A percentile compares a stretch with the other conserved stretches of the same genome.
phyloP scores from a whole-genome alignment of 2,329 filamentous ascomycete species.

The Macrophomina phaseolina region DNA sequence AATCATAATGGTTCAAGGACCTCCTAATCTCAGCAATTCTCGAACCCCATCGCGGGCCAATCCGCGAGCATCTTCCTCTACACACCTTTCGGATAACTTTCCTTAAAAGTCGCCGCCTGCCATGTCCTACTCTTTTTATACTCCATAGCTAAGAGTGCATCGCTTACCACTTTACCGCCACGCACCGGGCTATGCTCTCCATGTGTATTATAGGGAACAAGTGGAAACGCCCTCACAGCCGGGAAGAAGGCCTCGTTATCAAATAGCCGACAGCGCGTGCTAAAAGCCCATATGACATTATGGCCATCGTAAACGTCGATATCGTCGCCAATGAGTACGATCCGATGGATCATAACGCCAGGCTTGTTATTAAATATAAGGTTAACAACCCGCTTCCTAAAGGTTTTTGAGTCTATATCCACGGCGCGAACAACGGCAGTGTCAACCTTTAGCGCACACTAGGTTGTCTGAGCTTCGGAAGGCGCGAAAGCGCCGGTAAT shows the following conservation, averaged over 20 bases:
- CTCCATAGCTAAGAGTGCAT: constrained; percentile 42
- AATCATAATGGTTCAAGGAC: too few relatives aligned
- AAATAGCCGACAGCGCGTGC: constrained; percentile 53
- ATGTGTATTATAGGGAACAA: constrained; percentile 57
- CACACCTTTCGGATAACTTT: constrained; percentile 46
- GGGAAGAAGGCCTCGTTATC: constrained; percentile 54
- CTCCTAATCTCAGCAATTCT: not conserved
- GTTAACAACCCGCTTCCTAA: constrained; percentile 51
- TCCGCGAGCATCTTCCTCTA: constrained; percentile 46
- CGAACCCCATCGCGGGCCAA: constrained; percentile 36
- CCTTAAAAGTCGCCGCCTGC: constrained; percentile 41
- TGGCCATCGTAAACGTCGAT: constrained; percentile 55
- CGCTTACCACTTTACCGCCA: constrained; percentile 56
- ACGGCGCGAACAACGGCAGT: constrained; percentile 19
- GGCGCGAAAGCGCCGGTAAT: constrained; percentile 53
- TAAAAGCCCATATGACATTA: constrained; percentile 58
- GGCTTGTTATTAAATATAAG: constrained; percentile 53
- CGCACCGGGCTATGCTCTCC: constrained; percentile 39
- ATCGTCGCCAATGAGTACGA: constrained; percentile 57
- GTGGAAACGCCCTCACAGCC: constrained; percentile 51
- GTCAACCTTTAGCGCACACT: constrained; percentile 44
- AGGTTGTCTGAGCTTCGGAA: constrained; percentile 56
- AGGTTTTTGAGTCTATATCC: constrained; percentile 36
- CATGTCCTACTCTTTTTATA: constrained; percentile 47
- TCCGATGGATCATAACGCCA: constrained; percentile 50